Evolutionary conservation across 1,284 basidiomycete species (phyloP).

Genomic region (Marasmius oreades): DNA sequence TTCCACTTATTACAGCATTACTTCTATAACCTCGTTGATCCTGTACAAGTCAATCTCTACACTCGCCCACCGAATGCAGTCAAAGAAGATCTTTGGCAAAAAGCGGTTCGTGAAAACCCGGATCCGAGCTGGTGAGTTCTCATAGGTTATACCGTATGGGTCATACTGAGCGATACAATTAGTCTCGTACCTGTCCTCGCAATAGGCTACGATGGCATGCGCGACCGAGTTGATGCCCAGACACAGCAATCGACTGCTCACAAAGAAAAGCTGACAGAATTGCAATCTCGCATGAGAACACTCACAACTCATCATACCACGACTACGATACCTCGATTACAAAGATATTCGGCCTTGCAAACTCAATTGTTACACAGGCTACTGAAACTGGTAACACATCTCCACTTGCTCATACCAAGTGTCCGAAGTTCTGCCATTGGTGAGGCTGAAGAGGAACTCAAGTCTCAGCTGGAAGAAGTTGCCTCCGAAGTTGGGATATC

Average conservation of each 20-base stretch:
- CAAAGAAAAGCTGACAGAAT: slow-evolving; percentile 71
- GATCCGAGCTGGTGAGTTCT: slow-evolving; percentile 65
- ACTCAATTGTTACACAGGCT: slow-evolving; percentile 75
- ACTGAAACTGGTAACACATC: slow-evolving; percentile 68
- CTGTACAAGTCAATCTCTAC: slow-evolving; percentile 64
- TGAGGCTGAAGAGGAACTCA: slow-evolving; percentile 78
- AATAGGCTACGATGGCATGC: slow-evolving; percentile 79
- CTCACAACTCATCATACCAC: slow-evolving; percentile 67
- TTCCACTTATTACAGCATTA: slow-evolving; percentile 48
- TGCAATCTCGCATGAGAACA: slow-evolving; percentile 61
- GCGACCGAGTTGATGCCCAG: slow-evolving; percentile 79
- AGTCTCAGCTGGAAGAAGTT: slow-evolving; percentile 68
- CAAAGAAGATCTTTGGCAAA: slow-evolving; percentile 78
- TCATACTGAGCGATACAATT: slow-evolving; percentile 11
- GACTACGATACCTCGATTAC: slow-evolving; percentile 67
- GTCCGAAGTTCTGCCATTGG: slow-evolving; percentile 75
- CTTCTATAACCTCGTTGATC: slow-evolving; percentile 87
- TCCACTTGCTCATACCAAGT: slow-evolving; percentile 78
- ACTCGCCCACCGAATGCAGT: slow-evolving; percentile 71
- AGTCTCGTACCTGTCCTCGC: slow-evolving; percentile 85
- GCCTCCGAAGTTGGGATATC: slow-evolving; percentile 23
- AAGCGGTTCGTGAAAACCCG: slow-evolving; percentile 79
- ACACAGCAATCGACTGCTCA: slow-evolving; percentile 66
- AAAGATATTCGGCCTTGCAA: slow-evolving; percentile 64
- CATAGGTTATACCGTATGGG: background rate